Conservation (phyloP, 1,284 basidiomycete species). For the Gastroboletus turbinatus region DNA sequence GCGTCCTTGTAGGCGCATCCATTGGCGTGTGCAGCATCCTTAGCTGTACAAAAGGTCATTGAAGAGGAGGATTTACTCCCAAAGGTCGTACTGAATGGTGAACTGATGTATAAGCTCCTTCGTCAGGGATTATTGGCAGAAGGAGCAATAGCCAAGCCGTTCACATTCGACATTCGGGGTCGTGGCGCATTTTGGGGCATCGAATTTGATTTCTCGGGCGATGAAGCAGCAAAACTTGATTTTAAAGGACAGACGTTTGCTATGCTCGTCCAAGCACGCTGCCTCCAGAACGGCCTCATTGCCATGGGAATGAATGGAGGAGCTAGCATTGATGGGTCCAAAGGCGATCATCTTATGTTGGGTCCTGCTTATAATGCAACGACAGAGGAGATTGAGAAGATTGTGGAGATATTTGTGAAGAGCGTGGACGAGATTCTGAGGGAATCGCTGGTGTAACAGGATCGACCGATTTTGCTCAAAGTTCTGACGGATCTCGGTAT, state of each 20-base stretch:
- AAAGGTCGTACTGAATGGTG: slow-evolving; percentile 63
- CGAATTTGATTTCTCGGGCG: slow-evolving; percentile 68
- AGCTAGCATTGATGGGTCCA: slow-evolving; percentile 65
- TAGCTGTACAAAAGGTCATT: slow-evolving; percentile 79
- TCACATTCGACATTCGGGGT: slow-evolving; percentile 74
- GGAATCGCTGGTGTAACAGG: slow-evolving; percentile 28
- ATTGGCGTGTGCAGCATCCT: slow-evolving; percentile 70
- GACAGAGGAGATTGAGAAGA: slow-evolving; percentile 60
- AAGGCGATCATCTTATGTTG: slow-evolving; percentile 68
- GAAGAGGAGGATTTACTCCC: slow-evolving; percentile 65
- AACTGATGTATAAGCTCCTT: slow-evolving; percentile 59
- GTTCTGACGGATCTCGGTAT: background rate
- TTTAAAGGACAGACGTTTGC: slow-evolving; percentile 57
- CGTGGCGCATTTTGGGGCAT: slow-evolving; percentile 80
- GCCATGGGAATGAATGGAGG: slow-evolving; percentile 73
- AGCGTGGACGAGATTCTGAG: slow-evolving; percentile 62
- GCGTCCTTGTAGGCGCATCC: slow-evolving; percentile 56
- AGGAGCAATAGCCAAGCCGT: slow-evolving; percentile 58
- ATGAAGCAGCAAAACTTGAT: slow-evolving; percentile 43
- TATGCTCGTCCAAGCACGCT: slow-evolving; percentile 62
- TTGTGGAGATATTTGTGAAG: slow-evolving; percentile 59
- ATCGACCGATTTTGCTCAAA: background rate
- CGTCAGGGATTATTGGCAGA: slow-evolving; percentile 51
- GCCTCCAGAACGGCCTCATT: slow-evolving; percentile 63
- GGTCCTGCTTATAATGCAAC: slow-evolving; percentile 77